Evolutionary conservation across 345 rosid genomes (phyloP).

Genomic region (Boechera divaricarpa): DNA sequence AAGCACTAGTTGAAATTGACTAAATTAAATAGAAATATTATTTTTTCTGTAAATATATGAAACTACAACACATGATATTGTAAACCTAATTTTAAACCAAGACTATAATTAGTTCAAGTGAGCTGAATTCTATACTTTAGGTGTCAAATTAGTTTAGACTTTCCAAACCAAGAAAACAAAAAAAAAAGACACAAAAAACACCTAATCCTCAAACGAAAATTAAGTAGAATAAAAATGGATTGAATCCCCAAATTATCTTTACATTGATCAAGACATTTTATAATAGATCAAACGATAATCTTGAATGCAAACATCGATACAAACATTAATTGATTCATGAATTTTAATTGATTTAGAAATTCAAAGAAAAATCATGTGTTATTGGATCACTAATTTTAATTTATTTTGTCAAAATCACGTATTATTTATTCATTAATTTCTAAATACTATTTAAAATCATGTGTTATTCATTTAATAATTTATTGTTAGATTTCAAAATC

Average conservation of each 20-base stretch:
- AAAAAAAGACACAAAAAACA: not conserved
- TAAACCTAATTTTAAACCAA: not conserved
- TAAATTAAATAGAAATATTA: not conserved
- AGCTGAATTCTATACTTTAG: too few species aligned
- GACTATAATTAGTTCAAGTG: too few species aligned
- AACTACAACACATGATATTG: not conserved
- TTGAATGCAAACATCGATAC: not conserved
- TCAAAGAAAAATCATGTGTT: too few species aligned
- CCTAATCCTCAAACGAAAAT: not conserved
- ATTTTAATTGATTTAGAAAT: too few species aligned
- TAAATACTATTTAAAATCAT: too few species aligned
- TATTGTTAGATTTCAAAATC: too few species aligned
- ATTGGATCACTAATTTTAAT: too few species aligned
- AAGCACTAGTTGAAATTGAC: not conserved
- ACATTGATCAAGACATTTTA: not conserved
- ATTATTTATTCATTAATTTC: too few species aligned
- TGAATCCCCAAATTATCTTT: not conserved
- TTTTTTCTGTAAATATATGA: not conserved
- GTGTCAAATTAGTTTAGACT: too few species aligned
- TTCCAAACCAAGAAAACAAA: too few species aligned
- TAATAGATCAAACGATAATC: not conserved
- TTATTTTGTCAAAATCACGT: too few species aligned
- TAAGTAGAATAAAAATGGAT: not conserved
- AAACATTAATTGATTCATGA: not conserved
- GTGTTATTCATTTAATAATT: too few species aligned